Evolutionary conservation across 768 basidiomycete genomes (phyloP).

Genomic region (Boletus edulis): DNA sequence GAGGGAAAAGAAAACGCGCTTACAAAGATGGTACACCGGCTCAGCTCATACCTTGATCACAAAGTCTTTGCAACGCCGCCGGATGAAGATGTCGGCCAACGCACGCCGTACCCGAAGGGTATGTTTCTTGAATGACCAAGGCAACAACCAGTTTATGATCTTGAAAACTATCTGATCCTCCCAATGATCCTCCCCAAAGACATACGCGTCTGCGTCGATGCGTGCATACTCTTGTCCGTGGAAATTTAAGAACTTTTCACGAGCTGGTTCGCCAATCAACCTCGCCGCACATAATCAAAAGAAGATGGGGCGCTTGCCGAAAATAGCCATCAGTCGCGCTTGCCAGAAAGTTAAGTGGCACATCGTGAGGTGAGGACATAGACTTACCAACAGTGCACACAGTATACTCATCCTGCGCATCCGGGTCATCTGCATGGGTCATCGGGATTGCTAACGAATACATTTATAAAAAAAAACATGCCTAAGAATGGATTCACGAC

Average conservation of each 20-base stretch:
- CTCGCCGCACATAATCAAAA: not conserved
- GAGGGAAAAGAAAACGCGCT: not conserved
- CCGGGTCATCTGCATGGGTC: not conserved
- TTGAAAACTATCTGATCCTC: not conserved
- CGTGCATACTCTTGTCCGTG: not conserved
- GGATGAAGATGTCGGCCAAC: not conserved
- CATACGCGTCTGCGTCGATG: not conserved
- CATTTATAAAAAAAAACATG: not conserved
- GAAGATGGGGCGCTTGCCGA: not conserved
- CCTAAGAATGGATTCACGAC: not conserved
- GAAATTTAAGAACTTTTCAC: not conserved
- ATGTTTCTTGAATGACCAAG: not conserved
- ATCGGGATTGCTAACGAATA: not conserved
- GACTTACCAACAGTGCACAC: not conserved
- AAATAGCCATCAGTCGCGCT: not conserved
- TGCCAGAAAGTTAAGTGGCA: not conserved
- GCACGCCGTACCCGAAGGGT: not conserved
- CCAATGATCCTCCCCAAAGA: not conserved
- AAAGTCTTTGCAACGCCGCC: not conserved
- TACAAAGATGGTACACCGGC: not conserved
- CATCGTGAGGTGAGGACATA: not conserved
- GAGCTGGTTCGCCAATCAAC: not conserved
- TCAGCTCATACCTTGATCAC: not conserved
- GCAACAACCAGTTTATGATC: not conserved
- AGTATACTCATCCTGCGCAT: not conserved